Evolutionary conservation across 805 yeast species (phyloP), one percentile per base, ranked within the genome.

Genomic region (Candida adriatica): DNA sequence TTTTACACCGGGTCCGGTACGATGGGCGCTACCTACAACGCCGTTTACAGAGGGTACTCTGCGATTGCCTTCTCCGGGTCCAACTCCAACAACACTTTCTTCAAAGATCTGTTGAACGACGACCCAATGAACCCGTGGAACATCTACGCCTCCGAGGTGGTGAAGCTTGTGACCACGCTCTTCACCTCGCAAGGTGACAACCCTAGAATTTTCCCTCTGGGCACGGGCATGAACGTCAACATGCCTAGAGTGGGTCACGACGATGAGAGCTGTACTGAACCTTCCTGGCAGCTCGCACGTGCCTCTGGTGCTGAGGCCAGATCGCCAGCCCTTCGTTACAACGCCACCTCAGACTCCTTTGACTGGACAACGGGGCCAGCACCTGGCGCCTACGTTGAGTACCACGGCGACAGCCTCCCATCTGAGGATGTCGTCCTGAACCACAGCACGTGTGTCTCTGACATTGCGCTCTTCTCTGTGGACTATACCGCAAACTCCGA

Each of bases 21-120:
- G 17, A 59, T 68, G 42, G 75, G 73, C 49, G 68, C 75, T 19
- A 56, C 70, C 26, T 65, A 62, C 51, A 63, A 61, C 38, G 53
- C 73, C 27, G 62, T 61, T 23, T 63, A 66, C 50, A 58, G 75
- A 55, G 71, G 70, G 14, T 40, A 59, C 37, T 69, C 75, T 18
- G 70, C 69, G 6, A 50, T 69, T 46, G 74, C 75, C 8, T 59
- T 70, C 49, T 66, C 73, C n/a, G 75, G 74, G 29, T 55, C 73
- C 22, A 65, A 66, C 45, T 14, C 48, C 4, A 90, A 53, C 13
- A 86, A 44, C 32, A 78, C 73, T 17, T 75, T 72, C 44, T 77
- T 80, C 40, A 90, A 62, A 0, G 97, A 97, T 53, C 87, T 96
- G 49, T 85, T 95, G 57, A 88, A 90, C 45, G 59, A 59, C 18